phyloP scores from a whole-genome alignment of 2,329 filamentous ascomycete species.

The Diaporthe vaccinii region DNA sequence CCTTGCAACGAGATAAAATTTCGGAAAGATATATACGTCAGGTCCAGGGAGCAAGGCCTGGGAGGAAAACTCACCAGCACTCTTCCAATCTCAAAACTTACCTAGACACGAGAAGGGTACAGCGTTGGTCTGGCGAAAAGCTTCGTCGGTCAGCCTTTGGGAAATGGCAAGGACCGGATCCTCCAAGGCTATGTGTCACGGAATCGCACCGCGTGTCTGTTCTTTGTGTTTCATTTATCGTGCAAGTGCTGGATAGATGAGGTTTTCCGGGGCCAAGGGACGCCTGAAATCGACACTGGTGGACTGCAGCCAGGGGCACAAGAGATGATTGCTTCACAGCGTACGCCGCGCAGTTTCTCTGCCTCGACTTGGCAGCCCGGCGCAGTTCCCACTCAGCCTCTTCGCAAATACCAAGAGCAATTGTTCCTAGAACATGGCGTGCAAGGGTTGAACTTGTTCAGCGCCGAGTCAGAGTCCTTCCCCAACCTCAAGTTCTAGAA shows the following conservation, averaged over 20 bases:
- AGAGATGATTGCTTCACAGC: not conserved
- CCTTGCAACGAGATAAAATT: not conserved
- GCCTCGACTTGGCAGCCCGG: not conserved
- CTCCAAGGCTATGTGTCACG: not conserved
- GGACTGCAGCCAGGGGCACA: not conserved
- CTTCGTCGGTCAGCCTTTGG: not conserved
- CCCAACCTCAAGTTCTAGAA: not conserved
- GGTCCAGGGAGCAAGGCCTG: not conserved
- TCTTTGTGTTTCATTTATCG: slow-evolving; percentile 10
- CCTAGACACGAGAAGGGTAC: slow-evolving; percentile 6
- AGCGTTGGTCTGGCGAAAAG: not conserved
- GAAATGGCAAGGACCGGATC: not conserved
- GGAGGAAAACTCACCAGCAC: not conserved
- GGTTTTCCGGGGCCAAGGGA: not conserved
- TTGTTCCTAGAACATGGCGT: not conserved
- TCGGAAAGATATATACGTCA: not conserved
- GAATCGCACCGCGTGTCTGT: not conserved
- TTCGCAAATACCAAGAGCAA: not conserved
- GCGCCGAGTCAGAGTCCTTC: slow-evolving; percentile 8
- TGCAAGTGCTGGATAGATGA: slow-evolving; percentile 21
- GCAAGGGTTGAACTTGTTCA: not conserved
- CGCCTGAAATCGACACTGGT: not conserved
- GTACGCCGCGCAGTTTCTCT: not conserved
- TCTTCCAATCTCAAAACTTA: not conserved
- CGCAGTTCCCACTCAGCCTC: not conserved